A percentile compares a stretch with the other conserved stretches of the same genome.
Conservation (phyloP, 106 monocot species). For the Platanthera zijinensis region DNA sequence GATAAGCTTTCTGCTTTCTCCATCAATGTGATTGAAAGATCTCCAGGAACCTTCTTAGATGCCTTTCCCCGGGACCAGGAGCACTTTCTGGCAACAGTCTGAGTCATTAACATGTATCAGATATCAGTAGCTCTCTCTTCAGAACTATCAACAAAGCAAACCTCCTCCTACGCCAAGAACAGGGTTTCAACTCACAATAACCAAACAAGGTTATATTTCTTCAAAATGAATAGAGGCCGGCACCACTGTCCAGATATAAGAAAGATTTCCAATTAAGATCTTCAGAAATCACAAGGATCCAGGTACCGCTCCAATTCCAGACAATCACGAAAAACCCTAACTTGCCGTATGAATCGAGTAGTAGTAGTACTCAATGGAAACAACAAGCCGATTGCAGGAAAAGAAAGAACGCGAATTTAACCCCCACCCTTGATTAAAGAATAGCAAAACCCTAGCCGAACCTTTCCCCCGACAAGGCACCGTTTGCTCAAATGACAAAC, state of each 20-base stretch:
- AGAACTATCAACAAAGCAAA: background rate
- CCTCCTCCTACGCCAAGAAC: background rate
- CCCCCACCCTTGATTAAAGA: background rate
- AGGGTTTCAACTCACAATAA: background rate
- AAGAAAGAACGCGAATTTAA: background rate
- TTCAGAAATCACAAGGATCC: background rate
- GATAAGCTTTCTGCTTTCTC: constrained; percentile 34
- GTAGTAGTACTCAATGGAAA: background rate
- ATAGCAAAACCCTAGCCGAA: background rate
- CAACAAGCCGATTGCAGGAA: background rate
- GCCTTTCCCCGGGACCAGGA: constrained; percentile 19
- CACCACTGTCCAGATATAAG: background rate
- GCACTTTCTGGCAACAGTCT: constrained; percentile 27
- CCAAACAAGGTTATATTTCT: background rate
- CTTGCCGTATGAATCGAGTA: background rate
- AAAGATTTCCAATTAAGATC: background rate
- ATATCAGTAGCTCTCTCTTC: background rate
- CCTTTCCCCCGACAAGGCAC: background rate
- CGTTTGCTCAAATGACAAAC: background rate
- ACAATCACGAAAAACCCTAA: constrained; percentile 5
- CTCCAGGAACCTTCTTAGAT: constrained; percentile 9
- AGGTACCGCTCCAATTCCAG: background rate
- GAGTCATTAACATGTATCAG: constrained; percentile 12
- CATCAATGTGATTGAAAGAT: constrained; percentile 26
- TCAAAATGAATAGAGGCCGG: background rate